A percentile compares a stretch with the other conserved stretches of the same genome.
phyloP scores from a whole-genome alignment of 306 rosid species.

The Fragaria vesca region DNA sequence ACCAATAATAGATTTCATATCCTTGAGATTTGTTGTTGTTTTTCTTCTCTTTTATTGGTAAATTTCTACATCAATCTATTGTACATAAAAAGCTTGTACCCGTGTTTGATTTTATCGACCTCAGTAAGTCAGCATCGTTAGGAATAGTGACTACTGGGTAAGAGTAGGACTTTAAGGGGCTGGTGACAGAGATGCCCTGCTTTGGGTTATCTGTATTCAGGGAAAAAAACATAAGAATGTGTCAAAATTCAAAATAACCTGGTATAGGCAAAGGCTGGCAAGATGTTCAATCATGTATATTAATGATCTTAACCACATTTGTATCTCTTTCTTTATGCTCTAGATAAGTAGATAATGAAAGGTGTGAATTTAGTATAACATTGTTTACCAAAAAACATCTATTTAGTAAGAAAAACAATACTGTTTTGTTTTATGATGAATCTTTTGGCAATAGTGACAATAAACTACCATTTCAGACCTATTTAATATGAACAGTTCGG shows the following conservation, averaged over 20 bases:
- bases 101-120: not conserved
- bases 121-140: not conserved
- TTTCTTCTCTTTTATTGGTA: not conserved
- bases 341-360: not conserved
- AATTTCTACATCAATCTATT: not conserved
- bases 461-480: not conserved
- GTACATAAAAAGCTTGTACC: not conserved
- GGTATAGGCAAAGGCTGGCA: not conserved
- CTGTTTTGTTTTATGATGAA: not conserved
- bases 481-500: not conserved
- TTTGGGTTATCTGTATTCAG: not conserved
- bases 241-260: not conserved
- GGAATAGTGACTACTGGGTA: not conserved
- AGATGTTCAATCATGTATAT: not conserved
- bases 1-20: not conserved
- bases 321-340: not conserved
- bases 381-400: not conserved
- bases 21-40: not conserved
- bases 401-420: not conserved
- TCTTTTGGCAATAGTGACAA: not conserved
- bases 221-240: not conserved
- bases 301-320: not conserved
- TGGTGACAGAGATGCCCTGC: not conserved
- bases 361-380: not conserved
- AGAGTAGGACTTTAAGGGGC: constrained; percentile 5